A percentile compares a stretch with the other conserved stretches of the same genome.
Conservation (phyloP, 176 grass and related monocot genomes). For the Echinochloa phyllopogon region DNA sequence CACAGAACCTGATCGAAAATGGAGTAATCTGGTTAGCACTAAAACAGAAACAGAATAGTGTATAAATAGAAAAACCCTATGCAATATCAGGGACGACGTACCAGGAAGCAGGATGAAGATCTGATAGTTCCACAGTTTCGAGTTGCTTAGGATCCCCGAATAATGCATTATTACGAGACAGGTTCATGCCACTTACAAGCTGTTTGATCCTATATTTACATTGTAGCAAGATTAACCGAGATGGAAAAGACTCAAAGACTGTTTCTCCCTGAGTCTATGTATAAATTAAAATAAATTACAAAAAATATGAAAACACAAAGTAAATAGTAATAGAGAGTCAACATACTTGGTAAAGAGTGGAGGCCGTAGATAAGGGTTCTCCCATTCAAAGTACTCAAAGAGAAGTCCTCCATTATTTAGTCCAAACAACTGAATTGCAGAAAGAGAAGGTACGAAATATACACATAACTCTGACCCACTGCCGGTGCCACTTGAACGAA, state of each 20-base stretch:
- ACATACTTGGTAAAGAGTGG: conserved; percentile 59
- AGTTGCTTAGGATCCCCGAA: conserved; percentile 52
- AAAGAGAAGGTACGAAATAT: conserved; percentile 60
- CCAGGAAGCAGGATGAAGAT: conserved; percentile 40
- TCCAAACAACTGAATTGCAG: conserved; percentile 28
- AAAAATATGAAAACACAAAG: neutral
- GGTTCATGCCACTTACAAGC: conserved; percentile 10
- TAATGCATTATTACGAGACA: conserved; percentile 14
- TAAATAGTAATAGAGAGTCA: neutral
- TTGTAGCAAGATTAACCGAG: neutral
- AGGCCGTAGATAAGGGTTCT: conserved; percentile 45
- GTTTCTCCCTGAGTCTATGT: neutral
- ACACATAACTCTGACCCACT: conserved; percentile 27
- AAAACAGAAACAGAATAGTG: neutral
- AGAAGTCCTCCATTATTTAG: conserved; percentile 34
- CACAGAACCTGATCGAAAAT: conserved; percentile 40
- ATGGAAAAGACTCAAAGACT: neutral
- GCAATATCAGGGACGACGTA: too few relatives aligned
- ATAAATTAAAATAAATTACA: neutral
- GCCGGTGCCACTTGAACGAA: neutral
- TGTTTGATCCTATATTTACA: conserved; percentile 51
- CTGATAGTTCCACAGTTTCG: conserved; percentile 38
- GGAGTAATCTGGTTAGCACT: neutral
- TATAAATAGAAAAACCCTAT: neutral
- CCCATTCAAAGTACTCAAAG: conserved; percentile 61